Conservation (phyloP, 1,284 basidiomycete species). For the Leccinum pallidistipes region DNA sequence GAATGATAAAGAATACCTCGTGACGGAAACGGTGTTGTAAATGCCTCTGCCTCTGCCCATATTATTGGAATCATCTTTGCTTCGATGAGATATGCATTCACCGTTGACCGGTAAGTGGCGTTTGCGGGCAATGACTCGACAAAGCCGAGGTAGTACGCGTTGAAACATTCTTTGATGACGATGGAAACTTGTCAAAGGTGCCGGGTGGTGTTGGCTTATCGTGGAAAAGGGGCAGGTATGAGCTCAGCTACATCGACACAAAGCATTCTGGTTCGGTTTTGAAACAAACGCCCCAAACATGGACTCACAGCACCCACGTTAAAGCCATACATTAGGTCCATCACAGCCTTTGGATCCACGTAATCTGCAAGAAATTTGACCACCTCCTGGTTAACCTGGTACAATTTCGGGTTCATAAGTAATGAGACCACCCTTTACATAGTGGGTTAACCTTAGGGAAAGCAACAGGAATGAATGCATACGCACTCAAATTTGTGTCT, state of each 20-base stretch:
- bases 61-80: background rate
- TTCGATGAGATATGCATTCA: background rate
- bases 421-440: constrained; percentile 52
- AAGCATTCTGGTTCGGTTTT: background rate
- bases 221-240: constrained; percentile 47
- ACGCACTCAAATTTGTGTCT: background rate
- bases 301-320: constrained; percentile 26
- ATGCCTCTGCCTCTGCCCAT: background rate
- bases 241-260: constrained; percentile 30
- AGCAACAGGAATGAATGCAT: background rate
- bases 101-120: constrained; percentile 5
- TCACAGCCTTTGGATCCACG: constrained; percentile 57
- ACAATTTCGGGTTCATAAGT: constrained; percentile 36
- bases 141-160: constrained; percentile 36
- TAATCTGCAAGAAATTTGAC: constrained; percentile 47
- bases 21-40: constrained; percentile 8
- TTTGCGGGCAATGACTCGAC: constrained; percentile 5
- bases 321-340: constrained; percentile 46
- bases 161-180: constrained; percentile 30
- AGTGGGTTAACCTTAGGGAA: background rate
- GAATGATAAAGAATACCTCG: constrained; percentile 1
- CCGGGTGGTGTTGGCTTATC: constrained; percentile 50
- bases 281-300: background rate
- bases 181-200: constrained; percentile 46
- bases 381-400: constrained; percentile 38